A percentile compares a stretch with the other conserved stretches of the same genome.
These are phyloP conservation scores for Rhodotorula sp. DNA, from an alignment of 1,284 basidiomycete genomes.

Conservation along the genomic window DNA sequence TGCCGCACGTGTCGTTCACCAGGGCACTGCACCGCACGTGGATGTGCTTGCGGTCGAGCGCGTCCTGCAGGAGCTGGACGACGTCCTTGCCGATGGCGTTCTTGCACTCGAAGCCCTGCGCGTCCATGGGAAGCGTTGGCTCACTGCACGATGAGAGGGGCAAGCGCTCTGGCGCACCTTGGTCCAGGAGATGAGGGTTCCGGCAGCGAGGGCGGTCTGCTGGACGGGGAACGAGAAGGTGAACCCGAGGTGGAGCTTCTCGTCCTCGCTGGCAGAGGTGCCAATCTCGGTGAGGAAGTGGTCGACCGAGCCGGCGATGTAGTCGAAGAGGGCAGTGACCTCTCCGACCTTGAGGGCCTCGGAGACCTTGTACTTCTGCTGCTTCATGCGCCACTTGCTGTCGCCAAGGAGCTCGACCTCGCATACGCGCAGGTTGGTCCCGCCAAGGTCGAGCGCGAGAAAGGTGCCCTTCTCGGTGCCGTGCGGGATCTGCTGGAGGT, in stretches of 20 bases:
- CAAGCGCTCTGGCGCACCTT: constrained; percentile 56
- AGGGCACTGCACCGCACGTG: constrained; percentile 91
- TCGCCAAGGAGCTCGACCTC: constrained; percentile 84
- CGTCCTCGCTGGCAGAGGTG: constrained; percentile 52
- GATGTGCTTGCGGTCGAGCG: constrained; percentile 89
- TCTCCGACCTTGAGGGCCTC: constrained; percentile 87
- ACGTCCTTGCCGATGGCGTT: constrained; percentile 91
- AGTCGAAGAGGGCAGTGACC: constrained; percentile 80
- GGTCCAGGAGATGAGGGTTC: constrained; percentile 93
- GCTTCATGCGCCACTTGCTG: constrained; percentile 81
- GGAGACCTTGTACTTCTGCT: constrained; percentile 92
- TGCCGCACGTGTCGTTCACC: constrained; percentile 96
- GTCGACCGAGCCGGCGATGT: constrained; percentile 93
- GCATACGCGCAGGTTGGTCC: constrained; percentile 80
- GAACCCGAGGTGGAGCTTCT: constrained; percentile 76
- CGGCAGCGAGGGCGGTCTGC: constrained; percentile 86
- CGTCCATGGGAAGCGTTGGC: no score
- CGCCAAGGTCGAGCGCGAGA: constrained; percentile 88
- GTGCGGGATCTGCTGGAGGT: constrained; percentile 84
- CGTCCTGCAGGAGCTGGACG: constrained; percentile 86
- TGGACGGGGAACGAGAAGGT: constrained; percentile 98
- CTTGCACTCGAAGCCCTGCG: constrained; percentile 75
- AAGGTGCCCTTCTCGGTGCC: constrained; percentile 90
- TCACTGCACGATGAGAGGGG: neutral
- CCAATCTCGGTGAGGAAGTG: constrained; percentile 79